Percentiles rank a stretch among this genome's conserved stretches.
These are phyloP conservation scores for Pichiaceae sp. DNA, from an alignment of 1,139 yeast genomes.

Conservation along the genomic window DNA sequence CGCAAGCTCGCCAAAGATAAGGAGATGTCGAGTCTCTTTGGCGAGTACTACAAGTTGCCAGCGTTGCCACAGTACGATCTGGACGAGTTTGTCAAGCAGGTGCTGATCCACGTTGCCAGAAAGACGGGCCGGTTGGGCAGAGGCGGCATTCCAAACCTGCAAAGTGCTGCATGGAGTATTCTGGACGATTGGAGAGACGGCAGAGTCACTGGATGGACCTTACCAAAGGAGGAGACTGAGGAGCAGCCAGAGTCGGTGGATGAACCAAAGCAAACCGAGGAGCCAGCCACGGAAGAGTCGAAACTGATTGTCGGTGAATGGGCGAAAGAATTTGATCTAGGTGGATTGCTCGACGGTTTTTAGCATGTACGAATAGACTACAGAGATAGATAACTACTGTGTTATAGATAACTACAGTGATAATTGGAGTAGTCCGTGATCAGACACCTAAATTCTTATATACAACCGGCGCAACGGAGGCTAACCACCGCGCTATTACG, in stretches of 20 bases:
- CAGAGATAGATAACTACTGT: too few species aligned
- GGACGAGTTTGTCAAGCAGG: conserved; percentile 68
- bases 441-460: too few species aligned
- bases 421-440: too few species aligned
- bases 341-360: conserved; percentile 50
- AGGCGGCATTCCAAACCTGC: conserved; percentile 88
- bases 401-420: too few species aligned
- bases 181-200: conserved; percentile 98
- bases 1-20: conserved; percentile 64
- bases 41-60: conserved; percentile 68
- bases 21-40: conserved; percentile 72
- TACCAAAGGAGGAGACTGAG: conserved; percentile 42
- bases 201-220: conserved; percentile 82
- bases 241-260: too few species aligned
- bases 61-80: conserved; percentile 59
- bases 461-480: neutral
- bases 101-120: conserved; percentile 89
- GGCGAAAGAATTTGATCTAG: conserved; percentile 92
- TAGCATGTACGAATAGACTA: too few species aligned
- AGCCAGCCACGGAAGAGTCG: conserved; percentile 26
- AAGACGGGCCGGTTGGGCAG: conserved; percentile 85
- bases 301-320: conserved; percentile 81
- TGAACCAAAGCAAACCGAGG: conserved; percentile 23
- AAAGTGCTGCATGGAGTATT: conserved; percentile 75
- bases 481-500: neutral